A percentile compares a stretch with the other conserved stretches of the same genome.
Evolutionary conservation across 1,284 basidiomycete genomes (phyloP).

Genomic region (Leccinum angustisporum): DNA sequence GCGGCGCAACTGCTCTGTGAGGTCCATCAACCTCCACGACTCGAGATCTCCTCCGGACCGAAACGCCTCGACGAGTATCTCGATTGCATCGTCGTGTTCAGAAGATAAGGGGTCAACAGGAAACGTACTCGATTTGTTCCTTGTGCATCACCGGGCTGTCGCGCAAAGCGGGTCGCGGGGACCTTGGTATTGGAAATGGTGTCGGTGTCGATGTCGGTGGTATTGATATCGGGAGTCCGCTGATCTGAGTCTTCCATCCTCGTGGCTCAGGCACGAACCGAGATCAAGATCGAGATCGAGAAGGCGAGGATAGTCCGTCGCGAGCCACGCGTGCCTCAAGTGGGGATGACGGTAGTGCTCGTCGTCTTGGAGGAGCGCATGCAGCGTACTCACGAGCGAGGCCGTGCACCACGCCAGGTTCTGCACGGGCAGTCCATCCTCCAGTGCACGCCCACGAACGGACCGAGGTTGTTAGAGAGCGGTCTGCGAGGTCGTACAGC

Average conservation of each 20-base stretch:
- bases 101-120: conserved; percentile 27
- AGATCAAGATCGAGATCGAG: neutral
- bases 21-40: conserved; percentile 42
- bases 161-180: too few species aligned
- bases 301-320: conserved; percentile 45
- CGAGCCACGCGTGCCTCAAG: conserved; percentile 42
- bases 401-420: conserved; percentile 44
- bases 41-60: conserved; percentile 39
- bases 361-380: conserved; percentile 35
- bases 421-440: conserved; percentile 45
- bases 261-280: neutral
- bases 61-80: conserved; percentile 42
- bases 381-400: conserved; percentile 43
- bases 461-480: conserved; percentile 34
- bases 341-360: conserved; percentile 12
- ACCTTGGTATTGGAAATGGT: neutral
- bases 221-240: neutral
- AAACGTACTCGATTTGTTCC: conserved; percentile 40
- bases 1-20: conserved; percentile 29
- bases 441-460: conserved; percentile 51
- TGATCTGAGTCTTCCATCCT: neutral
- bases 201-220: neutral
- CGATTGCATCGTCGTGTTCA: conserved; percentile 43
- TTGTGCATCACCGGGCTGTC: conserved; percentile 2
- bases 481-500: conserved; percentile 40